Evolutionary conservation across 495 filamentous ascomycete species (phyloP).

Genomic region (Hyaloscypha variabilis): DNA sequence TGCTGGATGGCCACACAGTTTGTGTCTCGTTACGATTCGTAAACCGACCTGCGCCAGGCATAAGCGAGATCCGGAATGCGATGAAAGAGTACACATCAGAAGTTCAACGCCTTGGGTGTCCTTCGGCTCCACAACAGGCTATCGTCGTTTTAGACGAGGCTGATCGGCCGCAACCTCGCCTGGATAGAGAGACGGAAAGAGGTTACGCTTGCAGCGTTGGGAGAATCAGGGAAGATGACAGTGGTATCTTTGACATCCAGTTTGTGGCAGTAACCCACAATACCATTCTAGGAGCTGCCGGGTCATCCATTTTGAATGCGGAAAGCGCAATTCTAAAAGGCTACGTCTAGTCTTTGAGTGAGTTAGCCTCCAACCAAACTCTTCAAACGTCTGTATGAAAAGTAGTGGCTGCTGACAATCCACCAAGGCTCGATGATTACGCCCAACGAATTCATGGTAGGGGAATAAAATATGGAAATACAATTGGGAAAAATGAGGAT

Average conservation of each 20-base stretch:
- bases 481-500: too few species aligned
- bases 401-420: too few species aligned
- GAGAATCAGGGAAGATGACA: conserved; percentile 71
- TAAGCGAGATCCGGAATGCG: conserved; percentile 69
- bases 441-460: too few species aligned
- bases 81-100: conserved; percentile 75
- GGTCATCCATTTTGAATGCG: conserved; percentile 91
- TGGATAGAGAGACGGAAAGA: conserved; percentile 73
- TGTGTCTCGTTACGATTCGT: conserved; percentile 79
- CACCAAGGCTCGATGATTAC: too few species aligned
- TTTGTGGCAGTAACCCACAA: conserved; percentile 86
- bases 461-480: too few species aligned
- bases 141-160: conserved; percentile 80
- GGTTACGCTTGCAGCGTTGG: conserved; percentile 86
- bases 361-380: too few species aligned
- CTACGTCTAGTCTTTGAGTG: conserved; percentile 49
- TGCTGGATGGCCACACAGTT: conserved; percentile 83
- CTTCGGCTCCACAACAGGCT: conserved; percentile 71
- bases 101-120: conserved; percentile 71
- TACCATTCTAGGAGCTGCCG: conserved; percentile 92
- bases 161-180: conserved; percentile 81
- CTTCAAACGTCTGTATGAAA: too few species aligned
- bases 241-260: conserved; percentile 79
- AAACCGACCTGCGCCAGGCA: conserved; percentile 43
- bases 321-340: conserved; percentile 93